phyloP scores from a whole-genome alignment of 2,329 filamentous ascomycete species.

The Fusarium anguioides region DNA sequence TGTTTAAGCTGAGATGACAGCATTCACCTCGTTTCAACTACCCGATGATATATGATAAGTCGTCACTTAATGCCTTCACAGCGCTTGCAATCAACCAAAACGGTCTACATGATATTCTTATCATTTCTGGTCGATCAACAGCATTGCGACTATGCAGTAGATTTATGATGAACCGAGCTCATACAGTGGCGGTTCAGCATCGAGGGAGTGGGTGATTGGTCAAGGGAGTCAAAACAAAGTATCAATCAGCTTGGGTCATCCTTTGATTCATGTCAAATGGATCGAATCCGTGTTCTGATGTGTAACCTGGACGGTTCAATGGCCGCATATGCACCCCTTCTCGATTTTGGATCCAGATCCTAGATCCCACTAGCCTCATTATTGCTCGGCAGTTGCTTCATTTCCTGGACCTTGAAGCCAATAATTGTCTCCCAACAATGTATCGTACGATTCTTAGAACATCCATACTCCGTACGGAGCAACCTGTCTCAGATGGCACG shows the following conservation, averaged over 20 bases:
- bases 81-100: not conserved
- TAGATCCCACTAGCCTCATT: not conserved
- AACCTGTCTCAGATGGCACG: not conserved
- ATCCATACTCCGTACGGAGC: no score
- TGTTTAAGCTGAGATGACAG: not conserved
- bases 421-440: not conserved
- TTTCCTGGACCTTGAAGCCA: not conserved
- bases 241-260: not conserved
- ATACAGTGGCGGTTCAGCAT: no score
- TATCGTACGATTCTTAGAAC: not conserved
- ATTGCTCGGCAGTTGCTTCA: not conserved
- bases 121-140: not conserved
- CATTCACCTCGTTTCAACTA: not conserved
- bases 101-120: not conserved
- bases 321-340: not conserved
- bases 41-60: no score
- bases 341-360: not conserved
- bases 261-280: not conserved
- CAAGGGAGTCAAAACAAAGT: not conserved
- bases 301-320: no score
- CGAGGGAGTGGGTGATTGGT: not conserved
- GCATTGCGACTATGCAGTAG: not conserved
- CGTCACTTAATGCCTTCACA: no score
- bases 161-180: not conserved
- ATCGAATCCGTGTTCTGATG: not conserved